phyloP scores from a whole-genome alignment of 768 basidiomycete genomes.

The Calvatia gigantea region DNA sequence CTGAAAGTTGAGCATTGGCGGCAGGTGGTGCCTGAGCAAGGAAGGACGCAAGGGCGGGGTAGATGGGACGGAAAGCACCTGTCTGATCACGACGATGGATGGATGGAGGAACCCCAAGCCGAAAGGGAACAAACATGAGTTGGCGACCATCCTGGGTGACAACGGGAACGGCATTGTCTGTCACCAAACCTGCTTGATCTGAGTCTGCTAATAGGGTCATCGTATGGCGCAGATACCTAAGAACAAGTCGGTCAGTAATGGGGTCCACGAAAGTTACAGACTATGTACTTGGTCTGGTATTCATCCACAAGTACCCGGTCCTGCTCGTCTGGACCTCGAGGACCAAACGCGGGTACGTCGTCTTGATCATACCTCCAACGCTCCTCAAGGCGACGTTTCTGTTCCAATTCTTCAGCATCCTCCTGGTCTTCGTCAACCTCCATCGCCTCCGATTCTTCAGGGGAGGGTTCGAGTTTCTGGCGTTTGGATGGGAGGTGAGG shows the following conservation, averaged over 20 bases:
- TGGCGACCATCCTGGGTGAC: constrained; percentile 46
- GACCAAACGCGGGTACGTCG: constrained; percentile 51
- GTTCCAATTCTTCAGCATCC: constrained; percentile 37
- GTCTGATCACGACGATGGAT: constrained; percentile 30
- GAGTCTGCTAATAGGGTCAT: constrained; percentile 55
- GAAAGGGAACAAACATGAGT: constrained; percentile 47
- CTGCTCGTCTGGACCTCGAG: constrained; percentile 64
- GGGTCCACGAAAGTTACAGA: background rate
- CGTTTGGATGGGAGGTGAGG: constrained; percentile 22
- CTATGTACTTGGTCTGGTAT: constrained; percentile 48
- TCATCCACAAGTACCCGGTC: constrained; percentile 72
- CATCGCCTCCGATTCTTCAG: constrained; percentile 27
- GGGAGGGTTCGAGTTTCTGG: constrained; percentile 19
- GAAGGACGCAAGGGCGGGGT: constrained; percentile 17
- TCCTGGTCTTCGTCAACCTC: constrained; percentile 29
- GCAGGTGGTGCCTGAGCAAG: constrained; percentile 12
- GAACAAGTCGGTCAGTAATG: constrained; percentile 10
- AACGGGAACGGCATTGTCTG: constrained; percentile 47
- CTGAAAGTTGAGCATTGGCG: constrained; percentile 12
- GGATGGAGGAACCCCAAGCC: constrained; percentile 35
- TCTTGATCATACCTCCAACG: constrained; percentile 72
- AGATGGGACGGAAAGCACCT: constrained; percentile 25
- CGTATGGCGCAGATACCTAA: constrained; percentile 49
- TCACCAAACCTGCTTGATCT: constrained; percentile 48
- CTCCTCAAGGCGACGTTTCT: constrained; percentile 38